Evolutionary conservation across 108 stramenopile genomes (phyloP), one percentile per base, ranked within the genome.

Genomic region (Discostella pseudostelligera): DNA sequence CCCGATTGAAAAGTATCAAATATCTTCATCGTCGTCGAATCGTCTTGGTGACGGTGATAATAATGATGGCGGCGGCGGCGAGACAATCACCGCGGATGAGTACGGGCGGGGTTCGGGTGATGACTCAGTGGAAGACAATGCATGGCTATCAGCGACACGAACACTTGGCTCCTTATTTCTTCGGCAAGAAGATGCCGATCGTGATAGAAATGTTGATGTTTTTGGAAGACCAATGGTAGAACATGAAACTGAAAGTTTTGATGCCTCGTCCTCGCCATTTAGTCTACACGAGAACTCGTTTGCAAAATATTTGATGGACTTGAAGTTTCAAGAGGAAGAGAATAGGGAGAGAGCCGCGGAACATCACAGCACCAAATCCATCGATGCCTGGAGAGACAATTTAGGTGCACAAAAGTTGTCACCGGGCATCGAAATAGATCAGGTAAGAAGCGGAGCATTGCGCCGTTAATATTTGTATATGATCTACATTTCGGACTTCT

Each of bases 321-420:
- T 74, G 45, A 74, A 74, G 65, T 44, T 57, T 13, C 65, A 74
- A 12, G 73, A 74, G 73, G 73, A 74, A 55, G 59, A 48, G 35
- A 74, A 74, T 29, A 60, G 73, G 21, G 64, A 56, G 65, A 56
- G 50, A 42, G 22, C 58, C n/a, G 29, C 29, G 7, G 36, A 47
- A 26, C 17, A 47, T 24, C 51, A 35, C 17, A 25, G 36, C 22
- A 20, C 7, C 14, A 22, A 62, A 10, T 4, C 36, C 24, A 40
- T 39, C 14, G 45, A 51, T 32, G 11, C 47, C 51, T 3, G 0
- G 9, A 28, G 39, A 17, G 51, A 43, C 36, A 28, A 45, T 9
- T 25, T 16, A 10, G 14, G 1, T 25, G 47, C 11, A 19, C 19
- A n/a, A 6, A 37, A 22, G 7, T 7, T 62, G 11, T 56, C 65